These are phyloP conservation scores for Globisporangium nunn DNA, from an alignment of 352 stramenopile genomes.

Conservation along the genomic window DNA sequence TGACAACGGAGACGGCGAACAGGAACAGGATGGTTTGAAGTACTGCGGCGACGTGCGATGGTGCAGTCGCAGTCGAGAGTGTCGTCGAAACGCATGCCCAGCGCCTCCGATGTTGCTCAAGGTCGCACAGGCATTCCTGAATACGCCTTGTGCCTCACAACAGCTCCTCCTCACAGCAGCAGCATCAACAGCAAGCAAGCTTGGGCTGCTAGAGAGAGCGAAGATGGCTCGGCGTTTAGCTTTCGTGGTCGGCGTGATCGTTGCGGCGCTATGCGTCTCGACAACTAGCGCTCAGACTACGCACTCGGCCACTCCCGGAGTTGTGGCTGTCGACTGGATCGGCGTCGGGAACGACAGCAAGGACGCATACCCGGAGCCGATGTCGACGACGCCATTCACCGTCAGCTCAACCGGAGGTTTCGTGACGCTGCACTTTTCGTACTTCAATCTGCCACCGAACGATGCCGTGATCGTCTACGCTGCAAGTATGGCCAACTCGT, in stretches of 20 bases:
- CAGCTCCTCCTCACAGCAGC: neutral
- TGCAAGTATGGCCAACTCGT: conserved; percentile 2
- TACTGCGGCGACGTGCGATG: too few relatives aligned
- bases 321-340: conserved; percentile 11
- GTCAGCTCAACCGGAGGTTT: conserved; percentile 47
- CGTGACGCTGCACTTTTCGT: conserved; percentile 51
- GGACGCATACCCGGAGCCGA: conserved; percentile 18
- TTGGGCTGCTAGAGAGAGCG: neutral
- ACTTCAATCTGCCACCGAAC: conserved; percentile 49
- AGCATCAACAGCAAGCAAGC: neutral
- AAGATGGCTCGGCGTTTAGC: neutral
- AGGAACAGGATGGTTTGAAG: too few relatives aligned
- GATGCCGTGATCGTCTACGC: conserved; percentile 51
- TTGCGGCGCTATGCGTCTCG: neutral
- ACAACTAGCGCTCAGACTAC: neutral
- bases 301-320: neutral
- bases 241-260: neutral
- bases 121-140: neutral
- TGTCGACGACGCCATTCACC: conserved; percentile 18
- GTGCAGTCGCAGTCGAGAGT: too few relatives aligned
- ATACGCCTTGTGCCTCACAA: neutral
- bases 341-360: conserved; percentile 26
- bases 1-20: too few relatives aligned
- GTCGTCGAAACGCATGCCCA: too few relatives aligned
- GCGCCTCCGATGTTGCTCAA: too few relatives aligned